Conservation (phyloP, 257 asterid species). For the Linaria vulgaris region DNA sequence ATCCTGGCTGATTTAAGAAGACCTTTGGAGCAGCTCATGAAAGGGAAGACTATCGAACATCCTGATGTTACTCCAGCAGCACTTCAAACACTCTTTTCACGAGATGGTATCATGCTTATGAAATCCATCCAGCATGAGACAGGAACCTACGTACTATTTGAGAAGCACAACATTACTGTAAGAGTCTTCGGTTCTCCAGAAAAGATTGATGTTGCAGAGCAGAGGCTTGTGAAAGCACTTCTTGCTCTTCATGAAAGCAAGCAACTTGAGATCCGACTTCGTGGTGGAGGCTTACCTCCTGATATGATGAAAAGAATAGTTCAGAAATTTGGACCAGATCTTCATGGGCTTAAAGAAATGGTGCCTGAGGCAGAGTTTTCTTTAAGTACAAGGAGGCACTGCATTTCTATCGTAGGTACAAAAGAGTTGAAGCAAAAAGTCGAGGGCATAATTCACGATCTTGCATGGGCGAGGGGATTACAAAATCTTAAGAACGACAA, state of each 20-base stretch:
- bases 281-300: constrained; percentile 59
- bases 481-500: constrained; percentile 27
- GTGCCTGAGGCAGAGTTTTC: constrained; percentile 66
- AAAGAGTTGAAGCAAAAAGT: constrained; percentile 68
- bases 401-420: constrained; percentile 50
- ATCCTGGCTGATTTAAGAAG: constrained; percentile 68
- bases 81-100: constrained; percentile 62
- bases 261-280: constrained; percentile 76
- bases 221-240: constrained; percentile 51
- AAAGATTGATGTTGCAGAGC: constrained; percentile 47
- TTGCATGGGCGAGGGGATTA: constrained; percentile 42
- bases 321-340: constrained; percentile 74
- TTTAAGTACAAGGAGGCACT: constrained; percentile 57
- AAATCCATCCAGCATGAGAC: constrained; percentile 59
- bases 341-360: constrained; percentile 62
- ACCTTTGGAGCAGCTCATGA: constrained; percentile 70
- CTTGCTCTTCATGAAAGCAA: constrained; percentile 61
- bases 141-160: constrained; percentile 59
- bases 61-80: constrained; percentile 62
- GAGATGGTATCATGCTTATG: constrained; percentile 68
- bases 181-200: constrained; percentile 65
- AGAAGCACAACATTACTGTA: constrained; percentile 52
- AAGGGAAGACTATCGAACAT: constrained; percentile 59
- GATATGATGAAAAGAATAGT: constrained; percentile 95
- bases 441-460: constrained; percentile 47